These are phyloP conservation scores for Cephaloascus fragrans DNA, from an alignment of 805 yeast species.

Conservation along the genomic window DNA sequence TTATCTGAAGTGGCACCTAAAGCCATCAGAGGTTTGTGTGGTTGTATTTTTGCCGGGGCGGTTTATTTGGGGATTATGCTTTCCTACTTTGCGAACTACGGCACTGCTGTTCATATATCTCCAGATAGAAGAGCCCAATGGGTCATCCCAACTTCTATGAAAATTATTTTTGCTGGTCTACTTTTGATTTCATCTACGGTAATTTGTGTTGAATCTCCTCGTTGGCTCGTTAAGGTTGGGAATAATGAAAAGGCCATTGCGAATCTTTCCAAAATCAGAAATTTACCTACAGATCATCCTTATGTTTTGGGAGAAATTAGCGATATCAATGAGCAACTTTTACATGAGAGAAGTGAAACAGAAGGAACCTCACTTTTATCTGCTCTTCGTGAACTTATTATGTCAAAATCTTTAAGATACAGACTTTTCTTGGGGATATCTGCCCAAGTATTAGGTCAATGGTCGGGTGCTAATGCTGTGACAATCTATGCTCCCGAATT, in stretches of 20 bases:
- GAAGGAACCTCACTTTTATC: constrained; percentile 11
- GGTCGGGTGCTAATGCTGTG: constrained; percentile 51
- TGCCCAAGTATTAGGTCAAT: constrained; percentile 42
- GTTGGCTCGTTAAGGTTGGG: constrained; percentile 39
- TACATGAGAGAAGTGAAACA: constrained; percentile 21
- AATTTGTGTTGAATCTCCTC: constrained; percentile 38
- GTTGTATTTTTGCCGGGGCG: constrained; percentile 46
- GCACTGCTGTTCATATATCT: constrained; percentile 36
- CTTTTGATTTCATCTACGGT: constrained; percentile 28
- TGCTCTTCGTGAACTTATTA: constrained; percentile 21
- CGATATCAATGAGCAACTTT: constrained; percentile 39
- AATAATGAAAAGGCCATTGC: constrained; percentile 26
- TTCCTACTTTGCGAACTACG: constrained; percentile 41
- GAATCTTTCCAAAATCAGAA: constrained; percentile 31
- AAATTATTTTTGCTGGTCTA: constrained; percentile 37
- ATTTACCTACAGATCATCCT: constrained; percentile 35
- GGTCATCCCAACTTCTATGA: constrained; percentile 41
- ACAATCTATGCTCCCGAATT: constrained; percentile 49
- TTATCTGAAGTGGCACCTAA: constrained; percentile 45
- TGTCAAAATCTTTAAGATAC: constrained; percentile 30
- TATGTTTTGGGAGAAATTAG: constrained; percentile 39
- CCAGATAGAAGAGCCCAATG: constrained; percentile 30
- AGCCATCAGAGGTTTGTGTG: constrained; percentile 40
- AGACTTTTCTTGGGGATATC: constrained; percentile 31
- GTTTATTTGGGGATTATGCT: constrained; percentile 46